Percentiles rank a stretch among this genome's conserved stretches.
phyloP scores from a whole-genome alignment of 1,139 yeast genomes.

The Kodamaea ohmeri region DNA sequence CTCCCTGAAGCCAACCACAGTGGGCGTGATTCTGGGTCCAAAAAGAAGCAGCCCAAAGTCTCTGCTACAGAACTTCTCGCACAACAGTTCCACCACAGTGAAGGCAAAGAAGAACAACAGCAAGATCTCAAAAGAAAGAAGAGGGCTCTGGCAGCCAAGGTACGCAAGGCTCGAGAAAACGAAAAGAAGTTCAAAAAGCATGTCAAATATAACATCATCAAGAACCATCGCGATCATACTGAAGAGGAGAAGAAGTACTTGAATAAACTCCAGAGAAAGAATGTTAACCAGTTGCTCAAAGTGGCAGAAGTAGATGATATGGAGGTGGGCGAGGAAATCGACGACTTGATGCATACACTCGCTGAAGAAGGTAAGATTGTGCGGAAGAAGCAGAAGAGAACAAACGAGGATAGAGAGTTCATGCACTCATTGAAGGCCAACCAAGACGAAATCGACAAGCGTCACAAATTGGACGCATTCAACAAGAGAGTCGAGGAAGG shows the following conservation, averaged over 20 bases:
- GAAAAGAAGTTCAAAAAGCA: constrained; percentile 43
- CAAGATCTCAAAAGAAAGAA: constrained; percentile 31
- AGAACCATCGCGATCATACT: constrained; percentile 37
- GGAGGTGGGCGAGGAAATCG: constrained; percentile 43
- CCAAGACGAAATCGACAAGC: constrained; percentile 15
- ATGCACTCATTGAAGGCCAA: constrained; percentile 11
- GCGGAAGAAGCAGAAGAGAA: constrained; percentile 23
- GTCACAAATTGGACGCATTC: constrained; percentile 38
- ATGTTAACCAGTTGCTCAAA: constrained; percentile 45
- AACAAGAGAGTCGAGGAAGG: constrained; percentile 45
- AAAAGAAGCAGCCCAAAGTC: constrained; percentile 9
- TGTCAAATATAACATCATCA: constrained; percentile 52
- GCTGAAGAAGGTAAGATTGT: constrained; percentile 23
- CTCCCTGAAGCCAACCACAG: constrained; percentile 32
- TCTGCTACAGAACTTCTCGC: constrained; percentile 24
- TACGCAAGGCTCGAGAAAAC: constrained; percentile 33
- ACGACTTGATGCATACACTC: constrained; percentile 41
- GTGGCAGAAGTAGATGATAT: constrained; percentile 45
- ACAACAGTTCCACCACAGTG: constrained; percentile 21
- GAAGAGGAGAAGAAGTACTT: constrained; percentile 49
- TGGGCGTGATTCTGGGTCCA: background rate
- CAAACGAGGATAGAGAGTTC: constrained; percentile 18
- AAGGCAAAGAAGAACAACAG: constrained; percentile 33
- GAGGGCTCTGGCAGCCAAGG: constrained; percentile 28
- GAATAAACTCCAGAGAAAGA: constrained; percentile 47